Evolutionary conservation across 2,329 filamentous ascomycete species (phyloP).

Genomic region (Neurospora crassa): DNA sequence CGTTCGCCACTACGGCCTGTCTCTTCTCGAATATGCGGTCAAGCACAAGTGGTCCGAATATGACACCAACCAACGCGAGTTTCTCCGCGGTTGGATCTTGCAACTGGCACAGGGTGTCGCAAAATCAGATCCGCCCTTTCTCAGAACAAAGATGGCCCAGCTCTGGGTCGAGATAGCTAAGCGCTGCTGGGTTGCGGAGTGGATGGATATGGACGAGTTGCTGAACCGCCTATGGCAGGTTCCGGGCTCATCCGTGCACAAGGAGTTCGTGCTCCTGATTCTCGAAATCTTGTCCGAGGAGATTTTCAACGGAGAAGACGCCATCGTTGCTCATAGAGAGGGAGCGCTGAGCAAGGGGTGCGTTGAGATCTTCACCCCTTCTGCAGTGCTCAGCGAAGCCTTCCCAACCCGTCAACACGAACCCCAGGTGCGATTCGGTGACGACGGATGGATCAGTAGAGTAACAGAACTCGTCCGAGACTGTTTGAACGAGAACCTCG

Average conservation of each 20-base stretch:
- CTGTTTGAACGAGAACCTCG: conserved; percentile 58
- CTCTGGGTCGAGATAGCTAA: conserved; percentile 94
- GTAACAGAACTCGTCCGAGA: conserved; percentile 64
- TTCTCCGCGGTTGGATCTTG: conserved; percentile 68
- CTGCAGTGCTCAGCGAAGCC: conserved; percentile 61
- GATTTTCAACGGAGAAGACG: conserved; percentile 84
- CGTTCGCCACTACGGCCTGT: conserved; percentile 88
- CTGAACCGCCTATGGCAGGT: conserved; percentile 76
- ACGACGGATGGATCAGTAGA: conserved; percentile 80
- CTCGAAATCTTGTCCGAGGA: conserved; percentile 91
- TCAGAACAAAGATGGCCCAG: conserved; percentile 89
- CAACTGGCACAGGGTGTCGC: conserved; percentile 64
- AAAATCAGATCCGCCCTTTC: conserved; percentile 65
- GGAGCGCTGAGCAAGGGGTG: conserved; percentile 78
- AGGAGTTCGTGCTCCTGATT: conserved; percentile 79
- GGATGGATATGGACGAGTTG: conserved; percentile 87
- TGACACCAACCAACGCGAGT: conserved; percentile 53
- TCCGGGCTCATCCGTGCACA: conserved; percentile 52
- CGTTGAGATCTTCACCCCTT: conserved; percentile 87
- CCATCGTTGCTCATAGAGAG: conserved; percentile 73
- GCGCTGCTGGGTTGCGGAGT: conserved; percentile 82
- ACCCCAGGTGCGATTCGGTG: conserved; percentile 61
- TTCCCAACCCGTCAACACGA: conserved; percentile 64
- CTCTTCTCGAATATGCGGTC: conserved; percentile 81
- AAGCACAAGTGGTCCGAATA: conserved; percentile 77